These are phyloP conservation scores for Elsinoe batatas DNA, from an alignment of 2,329 filamentous ascomycete genomes.

Conservation along the genomic window DNA sequence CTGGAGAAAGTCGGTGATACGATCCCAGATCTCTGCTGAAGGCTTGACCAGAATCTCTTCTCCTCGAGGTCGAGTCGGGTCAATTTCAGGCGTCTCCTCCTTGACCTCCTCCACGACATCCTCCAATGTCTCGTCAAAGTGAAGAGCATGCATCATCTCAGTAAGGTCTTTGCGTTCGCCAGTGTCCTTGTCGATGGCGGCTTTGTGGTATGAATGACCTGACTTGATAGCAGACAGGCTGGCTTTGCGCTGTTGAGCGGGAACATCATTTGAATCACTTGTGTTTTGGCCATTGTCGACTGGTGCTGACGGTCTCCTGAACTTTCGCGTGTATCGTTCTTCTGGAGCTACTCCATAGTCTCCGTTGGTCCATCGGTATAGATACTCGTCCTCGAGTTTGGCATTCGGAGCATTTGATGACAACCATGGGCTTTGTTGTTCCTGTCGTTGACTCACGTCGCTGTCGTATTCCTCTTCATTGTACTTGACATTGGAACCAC, in stretches of 20 bases:
- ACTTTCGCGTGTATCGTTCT: neutral
- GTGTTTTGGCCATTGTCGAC: neutral
- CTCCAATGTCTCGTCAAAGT: conserved; percentile 29
- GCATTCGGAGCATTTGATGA: neutral
- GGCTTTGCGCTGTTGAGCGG: neutral
- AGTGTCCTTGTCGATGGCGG: conserved; percentile 15
- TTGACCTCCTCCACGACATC: conserved; percentile 22
- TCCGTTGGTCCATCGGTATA: neutral
- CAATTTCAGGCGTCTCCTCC: conserved; percentile 13
- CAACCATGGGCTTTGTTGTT: neutral
- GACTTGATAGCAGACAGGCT: neutral
- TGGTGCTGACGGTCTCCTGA: neutral
- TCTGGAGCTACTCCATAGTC: conserved; percentile 1
- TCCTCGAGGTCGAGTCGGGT: conserved; percentile 13
- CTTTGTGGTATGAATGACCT: conserved; percentile 2
- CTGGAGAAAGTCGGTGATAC: conserved; percentile 33
- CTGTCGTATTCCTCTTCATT: neutral
- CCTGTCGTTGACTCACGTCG: neutral
- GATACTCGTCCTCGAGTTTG: neutral
- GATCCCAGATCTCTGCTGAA: conserved; percentile 37
- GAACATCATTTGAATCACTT: neutral
- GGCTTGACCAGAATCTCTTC: conserved; percentile 39
- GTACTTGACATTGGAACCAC: neutral
- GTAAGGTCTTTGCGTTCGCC: conserved; percentile 25
- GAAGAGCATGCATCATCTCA: conserved; percentile 30